A percentile compares a stretch with the other conserved stretches of the same genome.
These are phyloP conservation scores for Crassisporium funariophilum DNA, from an alignment of 768 basidiomycete genomes.

Conservation along the genomic window DNA sequence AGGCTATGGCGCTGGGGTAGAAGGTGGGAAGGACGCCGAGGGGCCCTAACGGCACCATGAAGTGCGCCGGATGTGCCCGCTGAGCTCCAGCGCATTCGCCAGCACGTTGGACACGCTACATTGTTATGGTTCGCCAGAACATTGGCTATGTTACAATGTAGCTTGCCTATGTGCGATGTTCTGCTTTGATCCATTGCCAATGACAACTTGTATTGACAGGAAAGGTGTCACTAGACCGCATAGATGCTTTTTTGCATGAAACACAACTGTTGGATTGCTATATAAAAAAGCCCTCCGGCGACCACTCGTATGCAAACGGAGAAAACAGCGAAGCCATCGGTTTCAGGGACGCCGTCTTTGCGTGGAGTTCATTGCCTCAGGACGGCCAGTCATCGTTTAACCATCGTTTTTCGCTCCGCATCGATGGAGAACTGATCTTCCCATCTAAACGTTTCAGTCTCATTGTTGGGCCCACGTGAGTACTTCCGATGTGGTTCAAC, in stretches of 20 bases:
- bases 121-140: too few species aligned
- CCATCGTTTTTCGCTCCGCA: slow-evolving; percentile 49
- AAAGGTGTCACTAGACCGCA: slow-evolving; percentile 67
- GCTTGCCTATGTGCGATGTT: too few species aligned
- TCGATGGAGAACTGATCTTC: slow-evolving; percentile 60
- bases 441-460: slow-evolving; percentile 53
- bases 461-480: slow-evolving; percentile 56
- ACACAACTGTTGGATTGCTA: slow-evolving; percentile 53
- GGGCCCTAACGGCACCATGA: too few species aligned
- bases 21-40: too few species aligned
- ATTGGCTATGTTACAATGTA: too few species aligned
- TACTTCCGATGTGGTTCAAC: too few species aligned
- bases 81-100: too few species aligned
- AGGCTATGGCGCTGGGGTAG: too few species aligned
- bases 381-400: slow-evolving; percentile 37
- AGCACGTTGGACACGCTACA: too few species aligned
- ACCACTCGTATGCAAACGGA: not conserved
- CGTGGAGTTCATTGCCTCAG: slow-evolving; percentile 44
- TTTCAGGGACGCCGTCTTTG: slow-evolving; percentile 52
- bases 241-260: slow-evolving; percentile 43
- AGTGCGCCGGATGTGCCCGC: too few species aligned
- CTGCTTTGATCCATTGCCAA: too few species aligned
- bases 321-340: slow-evolving; percentile 40
- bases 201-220: too few species aligned
- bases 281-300: slow-evolving; percentile 19